phyloP scores from a whole-genome alignment of 2,329 filamentous ascomycete species.

The Cladosporium sp. region DNA sequence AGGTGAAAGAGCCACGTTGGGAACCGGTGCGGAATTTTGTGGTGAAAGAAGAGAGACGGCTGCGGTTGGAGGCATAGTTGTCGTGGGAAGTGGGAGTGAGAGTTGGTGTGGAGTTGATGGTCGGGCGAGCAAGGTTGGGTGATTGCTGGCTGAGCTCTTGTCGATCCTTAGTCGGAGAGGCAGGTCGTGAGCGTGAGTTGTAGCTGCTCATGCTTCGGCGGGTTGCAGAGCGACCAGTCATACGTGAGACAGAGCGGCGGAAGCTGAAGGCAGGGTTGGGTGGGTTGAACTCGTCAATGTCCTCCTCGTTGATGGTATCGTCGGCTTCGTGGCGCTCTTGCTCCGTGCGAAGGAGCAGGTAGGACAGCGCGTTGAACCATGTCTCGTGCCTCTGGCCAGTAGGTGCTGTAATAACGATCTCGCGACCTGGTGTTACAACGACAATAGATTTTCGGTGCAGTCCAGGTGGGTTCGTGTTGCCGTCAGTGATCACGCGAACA shows the following conservation, averaged over 20 bases:
- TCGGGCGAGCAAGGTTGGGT: not conserved
- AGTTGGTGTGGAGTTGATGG: not conserved
- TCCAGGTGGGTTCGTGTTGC: constrained; percentile 92
- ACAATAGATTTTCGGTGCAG: constrained; percentile 91
- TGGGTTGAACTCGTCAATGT: constrained; percentile 77
- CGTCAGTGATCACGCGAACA: constrained; percentile 85
- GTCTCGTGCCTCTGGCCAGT: constrained; percentile 95
- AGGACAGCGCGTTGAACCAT: constrained; percentile 96
- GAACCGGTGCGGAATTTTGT: constrained; percentile 7
- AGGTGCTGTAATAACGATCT: constrained; percentile 88
- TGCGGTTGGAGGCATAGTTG: not conserved
- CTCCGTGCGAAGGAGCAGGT: constrained; percentile 73
- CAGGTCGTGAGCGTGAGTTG: constrained; percentile 23
- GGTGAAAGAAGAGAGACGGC: constrained; percentile 6
- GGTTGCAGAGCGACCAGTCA: constrained; percentile 52
- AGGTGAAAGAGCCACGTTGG: constrained; percentile 43
- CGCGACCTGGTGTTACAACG: constrained; percentile 81
- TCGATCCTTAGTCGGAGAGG: constrained; percentile 29
- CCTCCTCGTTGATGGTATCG: constrained; percentile 54
- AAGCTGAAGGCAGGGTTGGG: constrained; percentile 34
- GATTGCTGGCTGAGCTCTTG: not conserved
- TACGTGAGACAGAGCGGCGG: constrained; percentile 48
- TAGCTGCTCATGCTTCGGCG: constrained; percentile 37
- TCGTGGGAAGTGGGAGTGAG: constrained; percentile 6
- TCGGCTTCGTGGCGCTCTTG: constrained; percentile 47